Percentiles rank a stretch among this genome's conserved stretches.
Evolutionary conservation across 139 green algal genomes (phyloP).

Genomic region (Yamagishiella unicocca): DNA sequence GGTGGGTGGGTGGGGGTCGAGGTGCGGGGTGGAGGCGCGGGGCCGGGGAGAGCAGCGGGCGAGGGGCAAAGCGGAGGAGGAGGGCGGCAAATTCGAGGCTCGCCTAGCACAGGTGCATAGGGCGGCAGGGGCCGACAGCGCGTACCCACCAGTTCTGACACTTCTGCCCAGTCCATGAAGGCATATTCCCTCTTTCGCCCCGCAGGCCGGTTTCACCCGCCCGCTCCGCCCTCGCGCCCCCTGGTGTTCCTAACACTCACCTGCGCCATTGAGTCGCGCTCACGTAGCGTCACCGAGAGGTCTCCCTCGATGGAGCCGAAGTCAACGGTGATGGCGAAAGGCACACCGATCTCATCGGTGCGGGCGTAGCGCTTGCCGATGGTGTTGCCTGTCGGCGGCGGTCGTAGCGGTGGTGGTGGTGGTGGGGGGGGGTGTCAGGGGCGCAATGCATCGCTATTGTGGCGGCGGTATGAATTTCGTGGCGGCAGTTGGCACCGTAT

Average conservation of each 20-base stretch:
- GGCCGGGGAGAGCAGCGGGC: neutral
- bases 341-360: slow-evolving; percentile 95
- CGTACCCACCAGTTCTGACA: neutral
- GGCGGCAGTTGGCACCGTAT: too few species aligned
- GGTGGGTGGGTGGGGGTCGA: neutral
- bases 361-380: slow-evolving; percentile 93
- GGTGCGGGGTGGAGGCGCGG: neutral
- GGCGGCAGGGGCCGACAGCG: neutral
- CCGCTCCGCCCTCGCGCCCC: neutral
- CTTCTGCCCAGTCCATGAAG: neutral
- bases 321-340: slow-evolving; percentile 97
- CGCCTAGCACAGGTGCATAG: neutral
- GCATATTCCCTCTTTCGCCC: neutral
- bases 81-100: neutral
- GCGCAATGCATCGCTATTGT: too few species aligned
- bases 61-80: neutral
- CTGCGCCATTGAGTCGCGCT: slow-evolving; percentile 93
- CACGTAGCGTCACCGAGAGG: slow-evolving; percentile 92
- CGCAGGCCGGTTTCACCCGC: neutral
- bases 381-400: slow-evolving; percentile 44
- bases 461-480: too few species aligned
- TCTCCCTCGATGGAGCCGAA: slow-evolving; percentile 81
- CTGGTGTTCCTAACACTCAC: slow-evolving; percentile 48
- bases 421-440: too few species aligned
- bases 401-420: too few species aligned